phyloP scores from a whole-genome alignment of 352 stramenopile species.

The Phytophthora hibernalis region DNA sequence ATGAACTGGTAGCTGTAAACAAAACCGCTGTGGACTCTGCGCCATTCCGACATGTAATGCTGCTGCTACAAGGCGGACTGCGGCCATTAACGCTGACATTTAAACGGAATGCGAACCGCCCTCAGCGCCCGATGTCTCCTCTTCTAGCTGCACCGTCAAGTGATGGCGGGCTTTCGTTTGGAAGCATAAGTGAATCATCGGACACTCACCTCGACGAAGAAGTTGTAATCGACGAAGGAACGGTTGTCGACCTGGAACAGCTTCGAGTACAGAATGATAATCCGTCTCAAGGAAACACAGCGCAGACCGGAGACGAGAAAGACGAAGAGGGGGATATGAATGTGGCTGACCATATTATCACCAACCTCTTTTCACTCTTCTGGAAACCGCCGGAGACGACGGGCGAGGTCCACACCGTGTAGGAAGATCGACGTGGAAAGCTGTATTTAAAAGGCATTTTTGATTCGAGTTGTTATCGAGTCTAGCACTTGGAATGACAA shows the following conservation, averaged over 20 bases:
- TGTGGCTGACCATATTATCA: slow-evolving; percentile 85
- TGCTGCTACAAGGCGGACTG: slow-evolving; percentile 79
- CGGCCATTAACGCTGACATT: slow-evolving; percentile 84
- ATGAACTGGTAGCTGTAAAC: slow-evolving; percentile 84
- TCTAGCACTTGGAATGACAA: not conserved
- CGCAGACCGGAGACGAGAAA: not conserved
- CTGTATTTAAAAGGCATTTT: slow-evolving; percentile 25
- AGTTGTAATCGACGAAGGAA: slow-evolving; percentile 52
- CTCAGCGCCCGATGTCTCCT: slow-evolving; percentile 5
- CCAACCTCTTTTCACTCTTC: slow-evolving; percentile 86
- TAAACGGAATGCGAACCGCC: slow-evolving; percentile 45
- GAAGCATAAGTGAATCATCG: slow-evolving; percentile 9
- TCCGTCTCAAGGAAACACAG: not conserved
- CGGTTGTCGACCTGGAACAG: slow-evolving; percentile 30
- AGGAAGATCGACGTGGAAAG: slow-evolving; percentile 8
- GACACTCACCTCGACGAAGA: slow-evolving; percentile 62
- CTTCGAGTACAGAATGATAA: slow-evolving; percentile 20
- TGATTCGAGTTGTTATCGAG: not conserved
- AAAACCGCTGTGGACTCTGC: slow-evolving; percentile 68
- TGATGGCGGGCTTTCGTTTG: slow-evolving; percentile 9
- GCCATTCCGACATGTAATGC: slow-evolving; percentile 84
- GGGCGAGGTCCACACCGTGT: slow-evolving; percentile 53
- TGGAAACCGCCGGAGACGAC: slow-evolving; percentile 63
- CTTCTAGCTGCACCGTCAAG: slow-evolving; percentile 7
- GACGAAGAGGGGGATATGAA: slow-evolving; percentile 53